A percentile compares a stretch with the other conserved stretches of the same genome.
Conservation (phyloP, 352 stramenopile species). For the Globisporangium iwayamae region DNA sequence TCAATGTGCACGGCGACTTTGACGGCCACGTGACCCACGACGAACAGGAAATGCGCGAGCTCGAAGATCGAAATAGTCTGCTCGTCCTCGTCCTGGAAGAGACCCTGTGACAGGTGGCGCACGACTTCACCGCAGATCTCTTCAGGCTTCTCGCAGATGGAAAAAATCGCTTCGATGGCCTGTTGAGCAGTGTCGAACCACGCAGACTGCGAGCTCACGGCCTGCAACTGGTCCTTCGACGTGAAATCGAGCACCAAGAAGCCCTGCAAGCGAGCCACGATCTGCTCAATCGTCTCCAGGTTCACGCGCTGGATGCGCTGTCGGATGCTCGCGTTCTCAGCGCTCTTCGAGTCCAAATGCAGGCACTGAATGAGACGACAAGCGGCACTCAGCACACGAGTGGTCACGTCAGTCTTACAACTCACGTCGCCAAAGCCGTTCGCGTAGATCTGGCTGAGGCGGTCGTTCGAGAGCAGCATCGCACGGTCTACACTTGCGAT, state of each 20-base stretch:
- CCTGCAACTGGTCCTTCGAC: conserved; percentile 47
- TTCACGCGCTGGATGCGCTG: conserved; percentile 69
- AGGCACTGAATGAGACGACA: conserved; percentile 66
- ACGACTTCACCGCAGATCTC: conserved; percentile 73
- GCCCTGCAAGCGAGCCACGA: conserved; percentile 84
- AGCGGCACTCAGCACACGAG: conserved; percentile 52
- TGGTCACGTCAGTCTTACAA: conserved; percentile 42
- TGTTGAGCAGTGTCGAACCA: conserved; percentile 93
- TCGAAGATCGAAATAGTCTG: conserved; percentile 64
- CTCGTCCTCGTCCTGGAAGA: conserved; percentile 56
- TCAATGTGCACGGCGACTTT: conserved; percentile 95
- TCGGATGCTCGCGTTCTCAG: conserved; percentile 32
- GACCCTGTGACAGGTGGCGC: conserved; percentile 48
- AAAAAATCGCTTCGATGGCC: conserved; percentile 91
- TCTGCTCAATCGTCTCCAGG: conserved; percentile 84
- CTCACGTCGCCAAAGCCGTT: conserved; percentile 59
- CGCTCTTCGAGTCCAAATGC: conserved; percentile 45
- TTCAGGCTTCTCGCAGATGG: conserved; percentile 88
- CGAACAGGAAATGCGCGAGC: conserved; percentile 94
- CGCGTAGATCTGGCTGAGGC: conserved; percentile 44
- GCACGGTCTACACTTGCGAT: conserved; percentile 59
- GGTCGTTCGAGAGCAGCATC: conserved; percentile 61
- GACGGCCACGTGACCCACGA: conserved; percentile 94
- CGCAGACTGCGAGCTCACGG: conserved; percentile 41
- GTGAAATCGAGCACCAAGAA: conserved; percentile 89